phyloP scores from a whole-genome alignment of 805 yeast genomes.

The Starmerella khaoyaiensis region DNA sequence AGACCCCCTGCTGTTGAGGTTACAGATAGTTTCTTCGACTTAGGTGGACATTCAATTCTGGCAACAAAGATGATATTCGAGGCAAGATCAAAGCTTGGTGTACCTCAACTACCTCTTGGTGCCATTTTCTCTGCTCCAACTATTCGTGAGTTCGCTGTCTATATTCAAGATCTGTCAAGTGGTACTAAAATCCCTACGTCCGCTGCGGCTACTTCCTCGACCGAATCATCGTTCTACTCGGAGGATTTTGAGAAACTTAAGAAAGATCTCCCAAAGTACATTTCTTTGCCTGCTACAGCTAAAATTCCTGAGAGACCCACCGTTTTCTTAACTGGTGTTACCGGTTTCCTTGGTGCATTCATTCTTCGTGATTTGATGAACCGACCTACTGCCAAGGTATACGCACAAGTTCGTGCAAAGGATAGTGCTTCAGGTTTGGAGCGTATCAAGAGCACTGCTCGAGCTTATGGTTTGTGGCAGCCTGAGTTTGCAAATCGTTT shows the following conservation, averaged over 20 bases:
- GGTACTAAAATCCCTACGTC: conserved; percentile 26
- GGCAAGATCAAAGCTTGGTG: conserved; percentile 59
- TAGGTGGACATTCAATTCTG: conserved; percentile 95
- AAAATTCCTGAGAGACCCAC: conserved; percentile 31
- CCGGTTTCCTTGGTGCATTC: conserved; percentile 92
- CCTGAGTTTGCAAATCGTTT: conserved; percentile 45
- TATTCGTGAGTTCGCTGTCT: conserved; percentile 59
- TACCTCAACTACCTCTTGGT: conserved; percentile 73
- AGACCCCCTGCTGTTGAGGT: conserved; percentile 65
- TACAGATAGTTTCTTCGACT: conserved; percentile 83
- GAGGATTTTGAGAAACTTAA: conserved; percentile 53
- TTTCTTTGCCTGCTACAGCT: conserved; percentile 39
- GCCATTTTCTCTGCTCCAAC: conserved; percentile 85
- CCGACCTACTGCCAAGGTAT: conserved; percentile 46
- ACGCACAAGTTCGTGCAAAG: conserved; percentile 83
- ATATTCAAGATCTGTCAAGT: conserved; percentile 45
- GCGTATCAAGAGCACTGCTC: conserved; percentile 62
- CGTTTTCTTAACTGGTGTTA: conserved; percentile 85
- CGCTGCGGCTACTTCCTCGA: conserved; percentile 4
- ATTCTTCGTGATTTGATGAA: conserved; percentile 63
- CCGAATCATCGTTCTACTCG: conserved; percentile 38
- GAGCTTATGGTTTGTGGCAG: conserved; percentile 72
- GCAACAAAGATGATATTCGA: conserved; percentile 96
- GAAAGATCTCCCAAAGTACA: conserved; percentile 33
- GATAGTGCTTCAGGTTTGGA: conserved; percentile 55